These are phyloP conservation scores for Wickerhamomyces hampshirensis DNA, from an alignment of 805 yeast species.

Conservation along the genomic window DNA sequence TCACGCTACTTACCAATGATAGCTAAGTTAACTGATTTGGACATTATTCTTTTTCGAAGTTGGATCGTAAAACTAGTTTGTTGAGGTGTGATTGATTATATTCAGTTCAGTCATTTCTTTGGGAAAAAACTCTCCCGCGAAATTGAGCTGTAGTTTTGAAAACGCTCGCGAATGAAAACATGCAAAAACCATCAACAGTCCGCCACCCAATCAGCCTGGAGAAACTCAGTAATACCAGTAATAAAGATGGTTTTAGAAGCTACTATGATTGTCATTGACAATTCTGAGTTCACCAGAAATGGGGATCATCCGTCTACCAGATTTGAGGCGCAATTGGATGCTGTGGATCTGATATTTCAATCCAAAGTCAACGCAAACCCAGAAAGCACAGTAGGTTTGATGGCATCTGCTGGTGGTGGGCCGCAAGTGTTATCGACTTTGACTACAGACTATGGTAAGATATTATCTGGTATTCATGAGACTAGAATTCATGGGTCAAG, in stretches of 20 bases:
- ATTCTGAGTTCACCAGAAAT: conserved; percentile 92
- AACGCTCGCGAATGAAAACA: neutral
- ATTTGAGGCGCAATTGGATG: conserved; percentile 87
- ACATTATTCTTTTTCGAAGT: no score
- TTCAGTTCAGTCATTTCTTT: no score
- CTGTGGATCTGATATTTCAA: conserved; percentile 82
- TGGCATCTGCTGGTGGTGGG: conserved; percentile 82
- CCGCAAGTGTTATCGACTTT: conserved; percentile 87
- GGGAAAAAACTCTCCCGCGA: no score
- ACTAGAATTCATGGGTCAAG: conserved; percentile 63
- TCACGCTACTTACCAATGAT: conserved; percentile 46
- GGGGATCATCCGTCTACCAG: conserved; percentile 90
- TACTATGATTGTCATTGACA: conserved; percentile 91
- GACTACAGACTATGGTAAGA: conserved; percentile 81
- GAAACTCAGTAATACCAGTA: no score
- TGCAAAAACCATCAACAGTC: neutral
- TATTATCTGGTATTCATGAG: conserved; percentile 79
- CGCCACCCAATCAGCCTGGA: conserved; percentile 2
- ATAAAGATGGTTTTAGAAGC: conserved; percentile 93
- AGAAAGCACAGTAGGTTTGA: conserved; percentile 87
- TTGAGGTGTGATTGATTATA: no score
- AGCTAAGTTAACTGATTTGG: conserved; percentile 59
- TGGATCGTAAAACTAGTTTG: no score
- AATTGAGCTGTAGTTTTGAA: neutral
- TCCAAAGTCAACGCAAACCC: conserved; percentile 86